Conservation (phyloP, 2,329 filamentous ascomycete genomes). For the Colletotrichum truncatum region DNA sequence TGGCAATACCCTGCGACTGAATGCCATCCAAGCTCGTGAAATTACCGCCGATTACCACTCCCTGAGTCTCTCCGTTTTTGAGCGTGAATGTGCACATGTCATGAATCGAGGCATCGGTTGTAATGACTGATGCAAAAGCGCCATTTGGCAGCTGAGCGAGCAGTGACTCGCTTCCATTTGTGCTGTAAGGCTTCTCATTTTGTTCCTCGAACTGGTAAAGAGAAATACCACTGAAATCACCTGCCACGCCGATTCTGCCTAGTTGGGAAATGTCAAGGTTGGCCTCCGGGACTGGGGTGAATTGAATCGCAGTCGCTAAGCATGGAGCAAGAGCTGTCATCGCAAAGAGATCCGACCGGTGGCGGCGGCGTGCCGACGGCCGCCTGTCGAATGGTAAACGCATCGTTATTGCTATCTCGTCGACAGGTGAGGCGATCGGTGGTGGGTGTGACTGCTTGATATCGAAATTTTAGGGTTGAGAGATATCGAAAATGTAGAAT, state of each 20-base stretch:
- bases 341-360: conserved; percentile 46
- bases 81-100: conserved; percentile 85
- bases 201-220: conserved; percentile 88
- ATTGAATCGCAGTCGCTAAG: conserved; percentile 61
- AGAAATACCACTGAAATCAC: conserved; percentile 92
- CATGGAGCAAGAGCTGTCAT: conserved; percentile 51
- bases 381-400: conserved; percentile 55
- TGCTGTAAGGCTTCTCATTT: conserved; percentile 70
- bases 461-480: conserved; percentile 8
- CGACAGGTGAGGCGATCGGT: not conserved
- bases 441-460: conserved; percentile 7
- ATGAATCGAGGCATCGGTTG: conserved; percentile 85
- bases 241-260: conserved; percentile 85
- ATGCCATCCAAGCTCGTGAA: conserved; percentile 89
- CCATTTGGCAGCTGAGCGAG: conserved; percentile 87
- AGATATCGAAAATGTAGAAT: not conserved
- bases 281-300: conserved; percentile 70
- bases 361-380: conserved; percentile 49
- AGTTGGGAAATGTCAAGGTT: conserved; percentile 82
- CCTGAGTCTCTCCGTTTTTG: conserved; percentile 72
- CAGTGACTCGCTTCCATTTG: conserved; percentile 84
- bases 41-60: conserved; percentile 89
- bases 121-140: conserved; percentile 76
- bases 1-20: conserved; percentile 79
- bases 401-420: conserved; percentile 48